A percentile compares a stretch with the other conserved stretches of the same genome.
Evolutionary conservation across 176 grass and related monocot genomes (phyloP).

Genomic region (Phoenix dactylifera): DNA sequence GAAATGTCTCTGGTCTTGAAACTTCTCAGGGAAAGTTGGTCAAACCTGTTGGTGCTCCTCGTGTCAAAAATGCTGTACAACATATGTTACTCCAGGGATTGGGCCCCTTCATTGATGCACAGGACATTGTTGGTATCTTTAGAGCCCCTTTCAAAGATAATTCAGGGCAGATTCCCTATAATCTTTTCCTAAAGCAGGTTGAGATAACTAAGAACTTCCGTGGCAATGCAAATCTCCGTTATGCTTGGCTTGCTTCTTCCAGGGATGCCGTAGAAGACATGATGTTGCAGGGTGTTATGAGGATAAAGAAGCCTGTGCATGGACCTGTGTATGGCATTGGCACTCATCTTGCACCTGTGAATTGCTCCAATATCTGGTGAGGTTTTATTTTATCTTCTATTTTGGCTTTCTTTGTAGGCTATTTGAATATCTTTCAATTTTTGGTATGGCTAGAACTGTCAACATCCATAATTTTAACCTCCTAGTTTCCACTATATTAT

Average conservation of each 20-base stretch:
- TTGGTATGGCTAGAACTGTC: no score
- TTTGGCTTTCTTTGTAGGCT: slow-evolving; percentile 4
- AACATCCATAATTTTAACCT: no score
- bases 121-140: slow-evolving; percentile 65
- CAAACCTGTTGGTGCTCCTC: slow-evolving; percentile 23
- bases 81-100: slow-evolving; percentile 66
- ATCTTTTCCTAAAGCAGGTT: slow-evolving; percentile 53
- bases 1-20: slow-evolving; percentile 10
- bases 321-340: slow-evolving; percentile 55
- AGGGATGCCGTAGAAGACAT: slow-evolving; percentile 58
- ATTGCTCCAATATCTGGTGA: slow-evolving; percentile 66
- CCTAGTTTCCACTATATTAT: no score
- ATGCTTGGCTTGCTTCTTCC: slow-evolving; percentile 85
- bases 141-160: slow-evolving; percentile 60
- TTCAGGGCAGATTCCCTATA: slow-evolving; percentile 36
- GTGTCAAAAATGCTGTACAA: slow-evolving; percentile 48
- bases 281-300: slow-evolving; percentile 46
- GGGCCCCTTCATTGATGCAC: slow-evolving; percentile 35
- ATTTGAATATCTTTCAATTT: no score
- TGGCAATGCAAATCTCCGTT: slow-evolving; percentile 85
- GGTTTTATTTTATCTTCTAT: slow-evolving; percentile 14
- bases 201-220: slow-evolving; percentile 32
- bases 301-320: slow-evolving; percentile 38
- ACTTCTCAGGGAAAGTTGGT: slow-evolving; percentile 18
- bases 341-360: slow-evolving; percentile 60